phyloP scores from a whole-genome alignment of 225 moss, liverwort and hornwort species.

The Polytrichum formosum region DNA sequence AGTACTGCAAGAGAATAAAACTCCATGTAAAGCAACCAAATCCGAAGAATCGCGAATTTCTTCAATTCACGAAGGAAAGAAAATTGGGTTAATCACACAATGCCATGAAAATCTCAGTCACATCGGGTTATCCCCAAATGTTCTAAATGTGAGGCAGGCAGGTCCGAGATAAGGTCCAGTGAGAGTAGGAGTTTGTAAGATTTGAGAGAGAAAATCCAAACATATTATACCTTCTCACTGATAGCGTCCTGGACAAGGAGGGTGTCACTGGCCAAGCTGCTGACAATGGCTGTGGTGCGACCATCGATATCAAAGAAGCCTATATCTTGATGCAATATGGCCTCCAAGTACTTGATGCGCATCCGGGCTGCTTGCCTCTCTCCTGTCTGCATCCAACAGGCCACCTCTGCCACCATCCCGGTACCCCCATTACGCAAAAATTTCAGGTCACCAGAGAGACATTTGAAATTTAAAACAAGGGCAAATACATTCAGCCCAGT shows the following conservation, averaged over 20 bases:
- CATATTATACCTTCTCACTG: constrained; percentile 64
- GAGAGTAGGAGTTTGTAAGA: too few relatives aligned
- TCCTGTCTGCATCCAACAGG: constrained; percentile 58
- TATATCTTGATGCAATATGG: constrained; percentile 50
- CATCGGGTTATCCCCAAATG: too few relatives aligned
- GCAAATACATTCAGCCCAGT: too few relatives aligned
- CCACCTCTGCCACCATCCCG: constrained; percentile 45
- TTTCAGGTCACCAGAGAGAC: background rate
- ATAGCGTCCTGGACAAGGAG: constrained; percentile 76
- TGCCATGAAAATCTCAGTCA: too few relatives aligned
- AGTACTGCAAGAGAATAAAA: too few relatives aligned
- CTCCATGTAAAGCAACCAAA: too few relatives aligned
- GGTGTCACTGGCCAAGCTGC: constrained; percentile 41
- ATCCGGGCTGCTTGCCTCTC: constrained; percentile 56
- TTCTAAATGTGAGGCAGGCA: too few relatives aligned
- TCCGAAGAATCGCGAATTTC: too few relatives aligned
- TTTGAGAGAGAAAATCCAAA: too few relatives aligned
- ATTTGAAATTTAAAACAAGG: background rate
- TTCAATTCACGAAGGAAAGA: too few relatives aligned
- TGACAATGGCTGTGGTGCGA: constrained; percentile 45
- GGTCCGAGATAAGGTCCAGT: too few relatives aligned
- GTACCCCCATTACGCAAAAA: background rate
- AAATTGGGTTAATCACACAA: too few relatives aligned
- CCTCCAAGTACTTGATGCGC: constrained; percentile 41
- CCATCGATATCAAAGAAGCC: constrained; percentile 50